Evolutionary conservation across 352 stramenopile species (phyloP).

Genomic region (Globisporangium emineosum): DNA sequence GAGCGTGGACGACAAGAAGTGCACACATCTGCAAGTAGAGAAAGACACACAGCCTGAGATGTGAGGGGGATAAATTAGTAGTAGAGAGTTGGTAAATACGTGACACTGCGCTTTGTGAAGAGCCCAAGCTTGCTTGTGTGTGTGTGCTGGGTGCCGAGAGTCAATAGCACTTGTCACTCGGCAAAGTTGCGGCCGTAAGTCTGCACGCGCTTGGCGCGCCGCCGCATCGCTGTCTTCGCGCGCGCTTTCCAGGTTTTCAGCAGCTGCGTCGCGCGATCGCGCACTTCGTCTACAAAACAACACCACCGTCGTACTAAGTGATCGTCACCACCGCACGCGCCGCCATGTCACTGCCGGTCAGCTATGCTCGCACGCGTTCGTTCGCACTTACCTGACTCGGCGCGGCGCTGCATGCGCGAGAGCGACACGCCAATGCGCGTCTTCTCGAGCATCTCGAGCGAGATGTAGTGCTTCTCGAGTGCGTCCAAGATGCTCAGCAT

Average conservation of each 20-base stretch:
- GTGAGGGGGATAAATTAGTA: constrained; percentile 8
- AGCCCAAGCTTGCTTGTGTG: background rate
- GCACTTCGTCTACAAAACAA: constrained; percentile 35
- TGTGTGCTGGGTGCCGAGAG: background rate
- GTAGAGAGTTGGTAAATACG: background rate
- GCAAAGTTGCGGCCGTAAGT: constrained; percentile 70
- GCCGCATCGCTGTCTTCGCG: constrained; percentile 65
- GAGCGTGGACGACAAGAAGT: background rate
- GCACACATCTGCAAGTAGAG: background rate
- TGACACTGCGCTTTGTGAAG: background rate
- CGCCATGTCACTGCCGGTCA: background rate
- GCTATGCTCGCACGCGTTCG: too few relatives aligned
- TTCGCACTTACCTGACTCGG: constrained; percentile 30
- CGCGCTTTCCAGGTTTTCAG: constrained; percentile 62
- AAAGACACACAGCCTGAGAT: background rate
- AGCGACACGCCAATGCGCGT: constrained; percentile 46
- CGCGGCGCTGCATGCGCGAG: constrained; percentile 32
- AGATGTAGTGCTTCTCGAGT: constrained; percentile 70
- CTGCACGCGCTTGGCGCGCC: constrained; percentile 50
- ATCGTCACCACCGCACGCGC: background rate
- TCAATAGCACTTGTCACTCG: constrained; percentile 52
- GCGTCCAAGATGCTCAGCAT: constrained; percentile 49
- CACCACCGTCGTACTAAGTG: too few relatives aligned
- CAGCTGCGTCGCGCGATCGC: constrained; percentile 33
- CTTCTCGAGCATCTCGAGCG: constrained; percentile 82